Evolutionary conservation across 192 early-diverging fungal genomes (phyloP), one percentile per base, ranked within the genome.

Genomic region (Rhizophlyctis rosea): DNA sequence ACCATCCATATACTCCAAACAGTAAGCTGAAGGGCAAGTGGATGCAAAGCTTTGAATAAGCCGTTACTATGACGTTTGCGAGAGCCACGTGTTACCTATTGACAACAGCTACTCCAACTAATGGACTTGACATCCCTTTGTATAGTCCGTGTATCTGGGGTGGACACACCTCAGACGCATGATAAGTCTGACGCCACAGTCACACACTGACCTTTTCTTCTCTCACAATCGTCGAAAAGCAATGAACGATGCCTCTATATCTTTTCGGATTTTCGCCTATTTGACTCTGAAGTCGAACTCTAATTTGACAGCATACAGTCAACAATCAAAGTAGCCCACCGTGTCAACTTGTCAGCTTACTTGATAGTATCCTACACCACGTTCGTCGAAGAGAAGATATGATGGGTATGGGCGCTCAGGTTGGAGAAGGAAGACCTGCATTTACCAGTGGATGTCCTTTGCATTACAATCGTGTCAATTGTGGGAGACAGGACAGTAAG

Each of bases 121-220:
- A 70, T 47, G 96, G 96, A 4, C 92, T 88, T 13, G 88, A 82
- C 94, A 98, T 95, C 51, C 96, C 96, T 52, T 94, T 90, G 81
- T 95, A 98, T 49, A 98, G 84, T 64, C 93, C 93, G 25, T 53
- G 21, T 21, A 79, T 9, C 70, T 73, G 44, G 1, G 18, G n/a
- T n/a, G n/a, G n/a, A n/a, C n/a, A n/a, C n/a, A n/a, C n/a, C n/a
- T n/a, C n/a, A n/a, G n/a, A n/a, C n/a, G n/a, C n/a, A n/a, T n/a
- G n/a, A n/a, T n/a, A n/a, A n/a, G n/a, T n/a, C n/a, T n/a, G n/a
- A n/a, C n/a, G n/a, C n/a, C n/a, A n/a, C n/a, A n/a, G n/a, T n/a
- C n/a, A n/a, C 27, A 23, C 35, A 48, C 50, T n/a, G 30, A 78
- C 76, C 68, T 66, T 59, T 53, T 80, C 78, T 57, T 75, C 69